A percentile compares a stretch with the other conserved stretches of the same genome.
Evolutionary conservation across 2,329 filamentous ascomycete genomes (phyloP).

Genomic region (Talaromyces pinophilus): DNA sequence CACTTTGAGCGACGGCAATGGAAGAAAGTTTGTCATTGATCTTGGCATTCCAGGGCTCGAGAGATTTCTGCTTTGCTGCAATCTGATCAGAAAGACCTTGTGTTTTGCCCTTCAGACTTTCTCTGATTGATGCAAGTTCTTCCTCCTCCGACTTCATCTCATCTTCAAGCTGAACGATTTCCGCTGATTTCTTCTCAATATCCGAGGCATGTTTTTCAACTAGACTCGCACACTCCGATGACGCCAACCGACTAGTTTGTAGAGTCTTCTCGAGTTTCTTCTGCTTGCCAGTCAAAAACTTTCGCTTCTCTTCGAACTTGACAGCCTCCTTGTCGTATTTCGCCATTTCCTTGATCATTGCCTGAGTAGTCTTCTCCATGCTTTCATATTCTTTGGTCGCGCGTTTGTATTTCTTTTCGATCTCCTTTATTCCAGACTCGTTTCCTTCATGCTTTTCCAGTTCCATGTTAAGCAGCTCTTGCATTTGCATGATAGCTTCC

Average conservation of each 20-base stretch:
- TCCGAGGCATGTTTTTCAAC: conserved; percentile 77
- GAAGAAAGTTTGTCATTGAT: conserved; percentile 94
- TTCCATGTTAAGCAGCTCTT: conserved; percentile 80
- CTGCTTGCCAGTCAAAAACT: conserved; percentile 85
- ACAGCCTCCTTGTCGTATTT: conserved; percentile 95
- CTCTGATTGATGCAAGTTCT: conserved; percentile 79
- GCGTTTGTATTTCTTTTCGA: conserved; percentile 80
- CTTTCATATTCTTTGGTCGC: conserved; percentile 80
- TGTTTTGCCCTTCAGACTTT: conserved; percentile 90
- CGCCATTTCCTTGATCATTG: conserved; percentile 79
- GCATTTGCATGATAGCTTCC: conserved; percentile 88
- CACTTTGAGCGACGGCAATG: conserved; percentile 91
- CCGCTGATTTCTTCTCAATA: conserved; percentile 71
- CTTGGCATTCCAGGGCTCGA: conserved; percentile 96
- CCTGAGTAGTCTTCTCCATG: conserved; percentile 79
- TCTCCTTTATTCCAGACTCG: conserved; percentile 83
- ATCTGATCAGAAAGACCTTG: conserved; percentile 93
- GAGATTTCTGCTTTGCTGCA: conserved; percentile 82
- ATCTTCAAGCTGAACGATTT: conserved; percentile 74
- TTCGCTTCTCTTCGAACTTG: conserved; percentile 97
- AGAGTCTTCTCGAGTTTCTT: conserved; percentile 94
- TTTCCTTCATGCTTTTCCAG: conserved; percentile 88
- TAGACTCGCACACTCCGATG: conserved; percentile 72
- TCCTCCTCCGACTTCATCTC: conserved; percentile 76
- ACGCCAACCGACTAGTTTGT: conserved; percentile 71